Percentiles rank a stretch among this genome's conserved stretches.
Conservation (phyloP, 1,284 basidiomycete species). For the Ustilago xerochloae region DNA sequence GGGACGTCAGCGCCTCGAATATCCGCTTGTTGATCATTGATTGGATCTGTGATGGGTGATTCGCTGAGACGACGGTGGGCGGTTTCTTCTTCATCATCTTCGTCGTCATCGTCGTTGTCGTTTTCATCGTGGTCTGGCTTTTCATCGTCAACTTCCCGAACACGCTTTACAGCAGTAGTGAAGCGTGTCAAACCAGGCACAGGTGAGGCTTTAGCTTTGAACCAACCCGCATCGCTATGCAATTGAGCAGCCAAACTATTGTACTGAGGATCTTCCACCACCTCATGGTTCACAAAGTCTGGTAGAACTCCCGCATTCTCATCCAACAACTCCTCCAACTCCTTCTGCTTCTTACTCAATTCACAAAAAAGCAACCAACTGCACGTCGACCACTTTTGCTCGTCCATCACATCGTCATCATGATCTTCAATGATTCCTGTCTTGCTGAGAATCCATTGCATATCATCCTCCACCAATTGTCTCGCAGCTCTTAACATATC, state of each 20-base stretch:
- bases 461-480: conserved; percentile 62
- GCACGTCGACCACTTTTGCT: conserved; percentile 66
- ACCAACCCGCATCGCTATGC: conserved; percentile 47
- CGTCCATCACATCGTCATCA: conserved; percentile 66
- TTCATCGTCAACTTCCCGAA: background rate
- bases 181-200: conserved; percentile 45
- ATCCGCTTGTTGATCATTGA: conserved; percentile 48
- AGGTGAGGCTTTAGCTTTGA: conserved; percentile 30
- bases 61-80: conserved; percentile 33
- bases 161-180: background rate
- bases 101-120: conserved; percentile 44
- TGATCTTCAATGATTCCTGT: conserved; percentile 66
- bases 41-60: conserved; percentile 50
- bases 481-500: conserved; percentile 54
- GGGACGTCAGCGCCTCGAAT: conserved; percentile 55
- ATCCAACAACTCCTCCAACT: conserved; percentile 49
- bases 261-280: conserved; percentile 38
- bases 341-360: conserved; percentile 54
- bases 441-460: conserved; percentile 63
- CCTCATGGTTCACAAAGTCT: conserved; percentile 29
- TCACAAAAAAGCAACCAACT: conserved; percentile 63
- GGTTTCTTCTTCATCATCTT: conserved; percentile 23
- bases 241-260: conserved; percentile 45
- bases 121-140: conserved; percentile 16
- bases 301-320: conserved; percentile 37